phyloP scores from a whole-genome alignment of 805 yeast genomes.

The Candida endomychidarum region DNA sequence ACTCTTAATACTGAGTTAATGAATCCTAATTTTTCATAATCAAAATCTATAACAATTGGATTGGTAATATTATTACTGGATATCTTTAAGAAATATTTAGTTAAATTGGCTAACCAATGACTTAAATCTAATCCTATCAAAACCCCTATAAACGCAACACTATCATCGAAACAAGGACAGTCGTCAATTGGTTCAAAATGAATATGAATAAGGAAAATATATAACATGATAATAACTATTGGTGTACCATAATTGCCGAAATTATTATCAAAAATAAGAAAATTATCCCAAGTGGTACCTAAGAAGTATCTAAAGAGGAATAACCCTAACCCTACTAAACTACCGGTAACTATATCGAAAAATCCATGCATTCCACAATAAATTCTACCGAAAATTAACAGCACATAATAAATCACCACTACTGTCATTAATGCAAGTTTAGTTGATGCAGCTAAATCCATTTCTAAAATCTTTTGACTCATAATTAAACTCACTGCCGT shows the following conservation, averaged over 20 bases:
- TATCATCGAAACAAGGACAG: constrained; percentile 95
- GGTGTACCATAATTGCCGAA: constrained; percentile 30
- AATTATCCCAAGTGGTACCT: constrained; percentile 47
- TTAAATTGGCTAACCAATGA: constrained; percentile 47
- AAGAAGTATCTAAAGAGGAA: constrained; percentile 46
- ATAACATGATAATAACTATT: constrained; percentile 37
- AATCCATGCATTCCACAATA: constrained; percentile 99
- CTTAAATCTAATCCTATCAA: constrained; percentile 71
- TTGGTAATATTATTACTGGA: constrained; percentile 17
- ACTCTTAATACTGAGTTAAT: constrained; percentile 47
- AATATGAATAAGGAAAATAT: constrained; percentile 53
- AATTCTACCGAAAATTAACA: constrained; percentile 75
- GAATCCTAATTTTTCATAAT: constrained; percentile 43
- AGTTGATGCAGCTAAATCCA: constrained; percentile 8
- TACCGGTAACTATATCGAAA: constrained; percentile 70
- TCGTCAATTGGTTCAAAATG: constrained; percentile 88
- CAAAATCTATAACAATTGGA: constrained; percentile 43
- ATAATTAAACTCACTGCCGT: constrained; percentile 68
- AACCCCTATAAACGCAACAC: constrained; percentile 91
- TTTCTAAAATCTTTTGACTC: constrained; percentile 9
- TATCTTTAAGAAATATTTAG: constrained; percentile 25
- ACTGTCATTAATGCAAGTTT: constrained; percentile 17
- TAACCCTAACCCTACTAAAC: constrained; percentile 56
- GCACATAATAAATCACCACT: constrained; percentile 49
- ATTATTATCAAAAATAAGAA: constrained; percentile 33